Base-by-base conservation (phyloP, 345 rosid genomes). In the Trapa bicornis region DNA sequence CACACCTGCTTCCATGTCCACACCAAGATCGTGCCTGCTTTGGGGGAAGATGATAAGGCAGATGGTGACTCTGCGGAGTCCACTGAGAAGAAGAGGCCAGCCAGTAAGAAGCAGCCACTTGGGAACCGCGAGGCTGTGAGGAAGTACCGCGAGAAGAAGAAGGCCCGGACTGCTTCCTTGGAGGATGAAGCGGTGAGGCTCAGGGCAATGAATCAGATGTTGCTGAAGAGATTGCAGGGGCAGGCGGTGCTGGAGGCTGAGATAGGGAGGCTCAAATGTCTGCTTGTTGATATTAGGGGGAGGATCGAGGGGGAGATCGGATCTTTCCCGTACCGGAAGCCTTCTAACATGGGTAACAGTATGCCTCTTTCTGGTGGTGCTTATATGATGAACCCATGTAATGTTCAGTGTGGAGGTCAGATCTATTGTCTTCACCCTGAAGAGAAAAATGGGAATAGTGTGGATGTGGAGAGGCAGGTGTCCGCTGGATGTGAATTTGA, bases 271-370 rank as follows among this genome's bases (percentile, higher is more conserved):
- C 88, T 91, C 11, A 95, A 95, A 84, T 95, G 97, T 82, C 81
- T 94, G 83, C 97, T 91, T 72, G 97, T 91, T 61, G 99, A 94
- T 68, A 82, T 94, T 16, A 81, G 96, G 66, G 99, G 99, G 39
- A 84, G 99, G 72, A 94, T 94, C 8, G 99, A 94, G 70, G 97
- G 99, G 68, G 99, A 91, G 74, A 94, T 94, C 66, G 97, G 99
- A n/a, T 74, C 92, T 35, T 94, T 94, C 72, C 99, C 99, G 35
- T 91, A 94, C 74, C 97, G 89, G 82, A 94, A 89, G 73, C 63
- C 90, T 11, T 69, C 77, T 22, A 82, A 75, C 69, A 41, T 81
- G 70, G 73, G 83, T 3, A 76, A 70, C 38, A 82, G 76, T 35
- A 5, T 70, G 56, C 75, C 80, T 33, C 63, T 12, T n/a, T 39